A percentile compares a stretch with the other conserved stretches of the same genome.
phyloP scores from a whole-genome alignment of 345 rosid genomes.

The Citrus sp. region DNA sequence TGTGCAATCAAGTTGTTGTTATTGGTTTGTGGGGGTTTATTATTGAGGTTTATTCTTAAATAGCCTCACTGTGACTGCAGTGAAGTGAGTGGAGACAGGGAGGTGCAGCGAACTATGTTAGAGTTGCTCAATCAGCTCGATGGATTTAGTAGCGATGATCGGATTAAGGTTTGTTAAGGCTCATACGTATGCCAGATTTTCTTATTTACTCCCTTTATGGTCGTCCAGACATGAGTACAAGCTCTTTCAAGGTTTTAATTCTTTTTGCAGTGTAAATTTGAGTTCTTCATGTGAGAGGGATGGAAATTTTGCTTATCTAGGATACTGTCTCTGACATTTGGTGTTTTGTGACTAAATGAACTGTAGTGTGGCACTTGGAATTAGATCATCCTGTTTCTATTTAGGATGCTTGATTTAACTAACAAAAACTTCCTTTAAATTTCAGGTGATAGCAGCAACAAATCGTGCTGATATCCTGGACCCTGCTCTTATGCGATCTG shows the following conservation, averaged over 20 bases:
- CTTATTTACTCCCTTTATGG: neutral
- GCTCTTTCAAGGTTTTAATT: neutral
- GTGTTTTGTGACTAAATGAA: neutral
- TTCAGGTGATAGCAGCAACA: slow-evolving; percentile 97
- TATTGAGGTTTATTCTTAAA: neutral
- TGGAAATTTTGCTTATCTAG: neutral
- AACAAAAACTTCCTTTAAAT: neutral
- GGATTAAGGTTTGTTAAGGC: slow-evolving; percentile 70
- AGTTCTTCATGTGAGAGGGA: neutral
- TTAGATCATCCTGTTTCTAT: too few species aligned
- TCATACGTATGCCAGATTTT: neutral
- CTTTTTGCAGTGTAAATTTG: neutral
- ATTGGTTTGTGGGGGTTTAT: neutral
- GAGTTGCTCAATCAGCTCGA: slow-evolving; percentile 98
- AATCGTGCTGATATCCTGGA: slow-evolving; percentile 98
- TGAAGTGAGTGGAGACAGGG: slow-evolving; percentile 99
- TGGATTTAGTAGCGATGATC: slow-evolving; percentile 96
- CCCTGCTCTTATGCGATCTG: slow-evolving; percentile 99
- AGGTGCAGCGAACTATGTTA: slow-evolving; percentile 98
- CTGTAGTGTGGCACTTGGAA: neutral
- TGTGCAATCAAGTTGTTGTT: neutral
- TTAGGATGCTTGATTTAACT: neutral
- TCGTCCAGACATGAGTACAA: neutral
- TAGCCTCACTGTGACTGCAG: slow-evolving; percentile 37
- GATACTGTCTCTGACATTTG: neutral